phyloP scores from a whole-genome alignment of 768 basidiomycete species.

The Hemileccinum impolitum region DNA sequence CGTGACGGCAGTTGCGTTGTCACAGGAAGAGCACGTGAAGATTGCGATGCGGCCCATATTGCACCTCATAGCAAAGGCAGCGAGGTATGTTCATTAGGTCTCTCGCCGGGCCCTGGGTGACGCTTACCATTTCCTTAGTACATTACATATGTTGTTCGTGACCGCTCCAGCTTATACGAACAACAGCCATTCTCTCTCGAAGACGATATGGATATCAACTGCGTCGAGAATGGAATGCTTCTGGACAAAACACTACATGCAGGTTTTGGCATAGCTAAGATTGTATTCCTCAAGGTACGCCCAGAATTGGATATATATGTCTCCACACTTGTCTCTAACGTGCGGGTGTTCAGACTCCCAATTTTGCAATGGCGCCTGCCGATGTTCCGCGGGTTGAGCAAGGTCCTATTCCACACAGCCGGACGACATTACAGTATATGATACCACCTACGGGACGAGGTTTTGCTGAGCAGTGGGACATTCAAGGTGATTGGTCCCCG shows the following conservation, averaged over 20 bases:
- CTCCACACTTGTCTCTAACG: background rate
- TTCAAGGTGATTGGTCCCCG: background rate
- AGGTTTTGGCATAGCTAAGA: background rate
- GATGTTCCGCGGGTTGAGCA: background rate
- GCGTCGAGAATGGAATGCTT: conserved; percentile 1
- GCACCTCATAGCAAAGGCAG: background rate
- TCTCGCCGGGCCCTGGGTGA: background rate
- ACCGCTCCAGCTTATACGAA: background rate
- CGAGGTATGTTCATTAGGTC: background rate
- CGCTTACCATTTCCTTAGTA: background rate
- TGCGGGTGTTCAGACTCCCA: background rate
- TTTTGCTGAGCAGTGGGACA: background rate
- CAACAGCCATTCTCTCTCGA: background rate
- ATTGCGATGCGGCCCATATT: conserved; percentile 27
- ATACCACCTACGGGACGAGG: background rate
- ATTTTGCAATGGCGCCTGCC: background rate
- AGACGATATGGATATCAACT: background rate
- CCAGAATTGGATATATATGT: background rate
- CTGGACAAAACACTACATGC: background rate
- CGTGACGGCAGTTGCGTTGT: background rate
- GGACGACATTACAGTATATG: background rate
- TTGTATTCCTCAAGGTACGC: background rate
- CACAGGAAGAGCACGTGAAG: background rate
- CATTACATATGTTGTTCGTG: background rate
- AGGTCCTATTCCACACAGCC: background rate